Evolutionary conservation across 1,139 yeast genomes (phyloP), one percentile per base, ranked within the genome.

Genomic region (Protomyces gravidus): DNA sequence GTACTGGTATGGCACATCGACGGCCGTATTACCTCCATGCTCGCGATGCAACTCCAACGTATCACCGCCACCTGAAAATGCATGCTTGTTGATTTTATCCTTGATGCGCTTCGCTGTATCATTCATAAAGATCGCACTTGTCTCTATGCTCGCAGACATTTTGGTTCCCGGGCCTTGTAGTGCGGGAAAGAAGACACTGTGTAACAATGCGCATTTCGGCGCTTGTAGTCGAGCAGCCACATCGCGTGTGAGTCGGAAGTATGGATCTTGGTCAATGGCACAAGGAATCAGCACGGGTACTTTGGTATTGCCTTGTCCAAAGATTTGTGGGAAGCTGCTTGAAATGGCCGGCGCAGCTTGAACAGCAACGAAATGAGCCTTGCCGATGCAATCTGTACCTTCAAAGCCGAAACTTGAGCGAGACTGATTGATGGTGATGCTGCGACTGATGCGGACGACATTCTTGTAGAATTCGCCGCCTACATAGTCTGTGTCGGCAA

Each of bases 311-410:
- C 89, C 89, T 17, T 32, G 11, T 9, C 89, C 96, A 68, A 94
- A 81, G 30, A 94, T 86, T 66, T 86, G 96, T 2, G 98, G 98
- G 80, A 88, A 94, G 13, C 97, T 87, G 51, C 92, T 86, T 62
- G 97, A 95, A 77, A 94, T 90, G 2, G 97, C 94, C 19, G 97
- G 84, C 28, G 97, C 88, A 68, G 94, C 92, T 77, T 94, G 98
- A 68, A 94, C 83, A 58, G 96, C 86, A 26, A 97, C 97, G 76
- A 90, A 94, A 73, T 92, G 97, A 63, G 90, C 72, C 70, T 88
- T 87, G 64, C 99, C 99, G 72, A 94, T 89, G 75, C 92, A 84
- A 71, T 92, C 98, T 46, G 63, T 55, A 73, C 94, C 98, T 68
- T 82, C 85, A 78, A 94, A 92, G 3, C 99, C 99, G 72, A 94